Evolutionary conservation across 306 rosid species (phyloP).

Genomic region (Rosa chinensis): DNA sequence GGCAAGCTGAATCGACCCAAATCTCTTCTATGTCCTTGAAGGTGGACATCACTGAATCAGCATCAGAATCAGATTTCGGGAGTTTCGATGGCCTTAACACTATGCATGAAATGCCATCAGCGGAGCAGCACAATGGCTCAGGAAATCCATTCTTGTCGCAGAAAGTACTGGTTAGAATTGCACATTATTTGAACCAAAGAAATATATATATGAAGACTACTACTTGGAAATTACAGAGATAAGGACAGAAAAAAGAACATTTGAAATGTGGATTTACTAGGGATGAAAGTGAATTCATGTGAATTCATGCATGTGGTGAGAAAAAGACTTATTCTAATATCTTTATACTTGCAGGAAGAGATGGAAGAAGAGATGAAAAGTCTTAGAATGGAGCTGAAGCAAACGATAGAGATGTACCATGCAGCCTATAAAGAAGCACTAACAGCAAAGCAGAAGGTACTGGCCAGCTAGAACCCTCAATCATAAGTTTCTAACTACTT

Average conservation of each 20-base stretch:
- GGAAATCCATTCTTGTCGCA: slow-evolving; percentile 17
- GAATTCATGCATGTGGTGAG: neutral
- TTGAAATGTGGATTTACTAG: neutral
- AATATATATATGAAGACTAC: neutral
- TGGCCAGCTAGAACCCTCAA: neutral
- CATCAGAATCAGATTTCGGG: neutral
- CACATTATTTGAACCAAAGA: neutral
- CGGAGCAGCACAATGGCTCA: neutral
- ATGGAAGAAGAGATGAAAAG: slow-evolving; percentile 32
- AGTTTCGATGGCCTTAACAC: neutral
- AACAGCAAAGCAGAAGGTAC: slow-evolving; percentile 29
- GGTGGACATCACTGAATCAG: slow-evolving; percentile 1
- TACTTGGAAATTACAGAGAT: neutral
- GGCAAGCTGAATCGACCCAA: neutral
- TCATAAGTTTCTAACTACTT: neutral
- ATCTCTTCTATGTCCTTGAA: neutral
- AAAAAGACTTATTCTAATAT: neutral
- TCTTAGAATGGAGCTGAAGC: slow-evolving; percentile 29
- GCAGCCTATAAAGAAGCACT: slow-evolving; percentile 29
- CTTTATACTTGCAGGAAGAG: slow-evolving; percentile 24
- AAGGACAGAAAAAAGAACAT: neutral
- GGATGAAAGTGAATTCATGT: neutral
- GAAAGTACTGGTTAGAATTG: slow-evolving; percentile 21
- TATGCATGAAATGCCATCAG: slow-evolving; percentile 14
- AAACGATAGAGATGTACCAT: slow-evolving; percentile 30